These are phyloP conservation scores for Lactarius deliciosus DNA, from an alignment of 768 basidiomycete genomes.

Conservation along the genomic window DNA sequence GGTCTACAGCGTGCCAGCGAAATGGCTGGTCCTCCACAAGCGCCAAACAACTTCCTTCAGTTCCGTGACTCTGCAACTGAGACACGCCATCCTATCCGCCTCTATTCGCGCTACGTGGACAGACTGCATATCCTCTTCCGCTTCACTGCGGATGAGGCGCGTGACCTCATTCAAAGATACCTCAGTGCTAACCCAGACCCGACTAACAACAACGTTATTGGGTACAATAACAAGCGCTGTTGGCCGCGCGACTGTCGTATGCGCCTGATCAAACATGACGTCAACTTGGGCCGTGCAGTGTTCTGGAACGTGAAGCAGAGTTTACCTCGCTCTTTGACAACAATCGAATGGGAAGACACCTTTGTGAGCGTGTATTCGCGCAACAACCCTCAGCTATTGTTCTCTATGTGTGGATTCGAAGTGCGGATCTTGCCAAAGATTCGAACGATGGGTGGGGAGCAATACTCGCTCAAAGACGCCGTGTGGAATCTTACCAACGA, in stretches of 20 bases:
- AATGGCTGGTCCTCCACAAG: slow-evolving; percentile 97
- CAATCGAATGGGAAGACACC: slow-evolving; percentile 99
- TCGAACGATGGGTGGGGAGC: slow-evolving; percentile 91
- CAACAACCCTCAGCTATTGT: slow-evolving; percentile 95
- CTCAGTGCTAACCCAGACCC: slow-evolving; percentile 97
- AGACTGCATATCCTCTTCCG: slow-evolving; percentile 94
- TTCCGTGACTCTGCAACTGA: slow-evolving; percentile 95
- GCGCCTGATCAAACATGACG: slow-evolving; percentile 98
- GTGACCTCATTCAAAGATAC: slow-evolving; percentile 97
- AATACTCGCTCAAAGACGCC: slow-evolving; percentile 94
- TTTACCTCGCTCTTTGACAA: slow-evolving; percentile 90
- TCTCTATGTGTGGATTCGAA: slow-evolving; percentile 99
- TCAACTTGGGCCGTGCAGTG: slow-evolving; percentile 95
- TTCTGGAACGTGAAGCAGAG: slow-evolving; percentile 99
- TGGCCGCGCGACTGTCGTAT: slow-evolving; percentile 99
- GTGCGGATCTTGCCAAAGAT: slow-evolving; percentile 96
- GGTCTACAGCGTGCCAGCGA: slow-evolving; percentile 98
- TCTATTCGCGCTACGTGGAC: slow-evolving; percentile 97
- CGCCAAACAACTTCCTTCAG: slow-evolving; percentile 98
- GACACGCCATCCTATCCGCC: slow-evolving; percentile 94
- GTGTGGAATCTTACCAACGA: slow-evolving; percentile 98
- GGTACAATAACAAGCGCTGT: slow-evolving; percentile 98
- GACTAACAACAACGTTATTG: slow-evolving; percentile 98
- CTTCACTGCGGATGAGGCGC: slow-evolving; percentile 94
- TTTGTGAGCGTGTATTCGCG: slow-evolving; percentile 97